A percentile compares a stretch with the other conserved stretches of the same genome.
phyloP scores from a whole-genome alignment of 2,329 filamentous ascomycete species.

The Apiospora kogelbergensis region DNA sequence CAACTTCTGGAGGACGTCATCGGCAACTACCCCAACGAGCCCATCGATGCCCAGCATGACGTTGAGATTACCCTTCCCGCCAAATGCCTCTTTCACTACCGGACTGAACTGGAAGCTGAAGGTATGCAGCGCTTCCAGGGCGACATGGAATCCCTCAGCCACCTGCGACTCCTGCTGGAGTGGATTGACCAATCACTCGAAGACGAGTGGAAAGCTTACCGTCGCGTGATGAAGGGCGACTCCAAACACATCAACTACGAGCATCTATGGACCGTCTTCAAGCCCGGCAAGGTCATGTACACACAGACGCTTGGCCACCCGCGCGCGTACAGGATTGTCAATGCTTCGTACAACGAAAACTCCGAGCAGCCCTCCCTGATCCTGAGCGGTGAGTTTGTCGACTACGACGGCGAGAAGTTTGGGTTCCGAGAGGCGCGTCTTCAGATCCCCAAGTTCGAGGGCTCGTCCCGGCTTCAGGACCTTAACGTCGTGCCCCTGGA shows the following conservation, averaged over 20 bases:
- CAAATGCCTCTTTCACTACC: slow-evolving; percentile 28
- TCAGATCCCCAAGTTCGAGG: slow-evolving; percentile 27
- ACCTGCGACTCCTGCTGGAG: slow-evolving; percentile 27
- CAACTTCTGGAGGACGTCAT: slow-evolving; percentile 28
- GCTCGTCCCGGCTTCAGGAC: slow-evolving; percentile 24
- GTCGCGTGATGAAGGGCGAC: slow-evolving; percentile 22
- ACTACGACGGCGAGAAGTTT: slow-evolving; percentile 37
- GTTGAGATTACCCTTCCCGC: slow-evolving; percentile 25
- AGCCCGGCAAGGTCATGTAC: slow-evolving; percentile 26
- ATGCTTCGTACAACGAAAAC: slow-evolving; percentile 19
- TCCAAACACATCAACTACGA: slow-evolving; percentile 27
- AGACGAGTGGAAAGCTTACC: slow-evolving; percentile 25
- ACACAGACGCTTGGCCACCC: slow-evolving; percentile 24
- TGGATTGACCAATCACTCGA: slow-evolving; percentile 36
- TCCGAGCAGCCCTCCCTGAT: slow-evolving; percentile 26
- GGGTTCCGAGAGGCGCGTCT: slow-evolving; percentile 25
- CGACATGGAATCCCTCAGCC: slow-evolving; percentile 24
- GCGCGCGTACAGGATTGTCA: slow-evolving; percentile 28
- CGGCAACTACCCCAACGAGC: slow-evolving; percentile 22
- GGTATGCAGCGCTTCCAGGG: slow-evolving; percentile 26
- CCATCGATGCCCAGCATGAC: slow-evolving; percentile 21
- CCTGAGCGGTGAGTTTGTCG: slow-evolving; percentile 28
- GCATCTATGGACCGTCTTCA: slow-evolving; percentile 31
- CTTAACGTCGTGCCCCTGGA: slow-evolving; percentile 31
- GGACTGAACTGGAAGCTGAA: slow-evolving; percentile 23